phyloP scores from a whole-genome alignment of 306 rosid species.

The Mucuna pruriens region DNA sequence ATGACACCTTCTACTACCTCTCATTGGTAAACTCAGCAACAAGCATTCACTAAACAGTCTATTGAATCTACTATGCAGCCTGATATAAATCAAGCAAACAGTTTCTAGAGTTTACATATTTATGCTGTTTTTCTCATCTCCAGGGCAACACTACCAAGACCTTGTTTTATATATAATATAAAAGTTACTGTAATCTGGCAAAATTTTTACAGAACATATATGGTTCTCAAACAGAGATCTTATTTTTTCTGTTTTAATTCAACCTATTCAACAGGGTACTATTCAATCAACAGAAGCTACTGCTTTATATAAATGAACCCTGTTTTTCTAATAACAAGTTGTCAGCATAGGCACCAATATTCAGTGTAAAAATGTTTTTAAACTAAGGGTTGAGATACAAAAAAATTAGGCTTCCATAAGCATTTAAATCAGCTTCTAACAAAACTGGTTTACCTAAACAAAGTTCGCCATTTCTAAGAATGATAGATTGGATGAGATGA shows the following conservation, averaged over 20 bases:
- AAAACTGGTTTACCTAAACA: background rate
- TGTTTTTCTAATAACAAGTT: background rate
- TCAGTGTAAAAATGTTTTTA: background rate
- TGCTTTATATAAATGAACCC: background rate
- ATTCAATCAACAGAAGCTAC: background rate
- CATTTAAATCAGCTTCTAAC: background rate
- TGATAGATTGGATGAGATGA: background rate
- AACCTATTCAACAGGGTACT: background rate
- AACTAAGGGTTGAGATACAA: background rate
- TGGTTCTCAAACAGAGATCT: background rate
- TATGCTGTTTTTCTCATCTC: background rate
- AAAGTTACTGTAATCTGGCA: background rate
- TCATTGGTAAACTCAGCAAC: background rate
- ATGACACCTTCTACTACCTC: background rate
- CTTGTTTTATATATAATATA: background rate
- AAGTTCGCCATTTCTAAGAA: background rate
- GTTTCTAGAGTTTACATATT: background rate
- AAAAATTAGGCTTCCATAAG: background rate
- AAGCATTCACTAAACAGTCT: background rate
- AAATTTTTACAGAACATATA: background rate
- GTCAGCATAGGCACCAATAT: background rate
- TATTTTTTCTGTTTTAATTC: background rate
- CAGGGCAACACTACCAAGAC: background rate
- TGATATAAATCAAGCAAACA: background rate
- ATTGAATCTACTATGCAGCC: background rate